Conservation (phyloP, 2,329 filamentous ascomycete species). For the Cladophialophora carrionii region DNA sequence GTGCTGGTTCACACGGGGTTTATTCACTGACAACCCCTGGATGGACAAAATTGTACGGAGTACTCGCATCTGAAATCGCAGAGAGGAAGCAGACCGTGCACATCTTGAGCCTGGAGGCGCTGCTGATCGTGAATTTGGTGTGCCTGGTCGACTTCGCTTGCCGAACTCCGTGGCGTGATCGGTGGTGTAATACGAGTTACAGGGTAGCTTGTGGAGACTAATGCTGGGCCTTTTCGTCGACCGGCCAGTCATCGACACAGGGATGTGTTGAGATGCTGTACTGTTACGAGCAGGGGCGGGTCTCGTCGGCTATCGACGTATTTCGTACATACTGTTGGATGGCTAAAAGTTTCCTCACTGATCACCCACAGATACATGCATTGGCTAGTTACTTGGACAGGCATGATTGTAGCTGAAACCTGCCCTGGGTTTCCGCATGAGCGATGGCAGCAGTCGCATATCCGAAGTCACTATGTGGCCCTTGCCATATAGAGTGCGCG, state of each 20-base stretch:
- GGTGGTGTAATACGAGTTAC: background rate
- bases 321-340: background rate
- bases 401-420: background rate
- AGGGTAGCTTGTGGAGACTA: background rate
- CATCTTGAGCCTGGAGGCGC: background rate
- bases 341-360: background rate
- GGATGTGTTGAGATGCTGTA: background rate
- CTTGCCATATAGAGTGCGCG: background rate
- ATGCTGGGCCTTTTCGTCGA: background rate
- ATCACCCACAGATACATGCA: background rate
- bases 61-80: too few relatives aligned
- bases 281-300: background rate
- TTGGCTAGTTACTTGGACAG: background rate
- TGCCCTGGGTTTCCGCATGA: background rate
- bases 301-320: background rate
- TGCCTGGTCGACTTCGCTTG: background rate
- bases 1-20: too few relatives aligned
- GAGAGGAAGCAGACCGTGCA: too few relatives aligned
- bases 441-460: background rate
- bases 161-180: conserved; percentile 1
- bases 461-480: background rate
- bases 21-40: too few relatives aligned
- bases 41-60: too few relatives aligned
- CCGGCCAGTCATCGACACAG: background rate
- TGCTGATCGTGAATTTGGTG: background rate